phyloP scores from a whole-genome alignment of 1,284 basidiomycete genomes.

The Sanghuangporus weigelae region DNA sequence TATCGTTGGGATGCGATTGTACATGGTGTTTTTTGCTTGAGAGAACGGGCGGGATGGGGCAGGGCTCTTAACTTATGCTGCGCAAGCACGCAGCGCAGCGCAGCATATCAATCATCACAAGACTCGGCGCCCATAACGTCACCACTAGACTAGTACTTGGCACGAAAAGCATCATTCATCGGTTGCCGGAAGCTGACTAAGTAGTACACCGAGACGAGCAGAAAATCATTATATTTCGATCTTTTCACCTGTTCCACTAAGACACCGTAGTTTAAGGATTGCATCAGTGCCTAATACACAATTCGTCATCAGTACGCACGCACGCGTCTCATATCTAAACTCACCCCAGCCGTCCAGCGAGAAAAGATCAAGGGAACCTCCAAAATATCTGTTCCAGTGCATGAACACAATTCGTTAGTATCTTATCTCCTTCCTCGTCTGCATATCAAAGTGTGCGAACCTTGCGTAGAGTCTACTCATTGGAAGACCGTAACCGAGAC shows the following conservation, averaged over 20 bases:
- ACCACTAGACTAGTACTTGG: background rate
- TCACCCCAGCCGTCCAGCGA: slow-evolving; percentile 78
- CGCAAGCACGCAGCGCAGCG: background rate
- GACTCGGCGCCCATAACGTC: background rate
- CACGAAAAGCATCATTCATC: background rate
- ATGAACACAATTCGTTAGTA: background rate
- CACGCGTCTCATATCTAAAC: slow-evolving; percentile 20
- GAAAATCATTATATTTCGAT: slow-evolving; percentile 28
- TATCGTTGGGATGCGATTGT: background rate
- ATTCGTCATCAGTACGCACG: background rate
- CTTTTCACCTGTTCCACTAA: slow-evolving; percentile 64
- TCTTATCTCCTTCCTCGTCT: background rate
- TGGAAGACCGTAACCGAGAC: slow-evolving; percentile 80
- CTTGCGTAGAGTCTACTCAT: slow-evolving; percentile 80
- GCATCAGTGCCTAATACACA: slow-evolving; percentile 60
- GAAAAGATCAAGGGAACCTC: slow-evolving; percentile 70
- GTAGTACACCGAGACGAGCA: background rate
- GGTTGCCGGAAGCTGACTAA: background rate
- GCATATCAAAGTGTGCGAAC: slow-evolving; percentile 28
- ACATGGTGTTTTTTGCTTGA: background rate
- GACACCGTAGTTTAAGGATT: slow-evolving; percentile 66
- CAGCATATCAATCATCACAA: background rate
- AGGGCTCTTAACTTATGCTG: background rate
- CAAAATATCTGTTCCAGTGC: slow-evolving; percentile 54
- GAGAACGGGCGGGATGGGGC: background rate